Percentiles rank a stretch among this genome's conserved stretches.
Conservation (phyloP, 2,329 filamentous ascomycete species). For the Hypoxylon sp. region DNA sequence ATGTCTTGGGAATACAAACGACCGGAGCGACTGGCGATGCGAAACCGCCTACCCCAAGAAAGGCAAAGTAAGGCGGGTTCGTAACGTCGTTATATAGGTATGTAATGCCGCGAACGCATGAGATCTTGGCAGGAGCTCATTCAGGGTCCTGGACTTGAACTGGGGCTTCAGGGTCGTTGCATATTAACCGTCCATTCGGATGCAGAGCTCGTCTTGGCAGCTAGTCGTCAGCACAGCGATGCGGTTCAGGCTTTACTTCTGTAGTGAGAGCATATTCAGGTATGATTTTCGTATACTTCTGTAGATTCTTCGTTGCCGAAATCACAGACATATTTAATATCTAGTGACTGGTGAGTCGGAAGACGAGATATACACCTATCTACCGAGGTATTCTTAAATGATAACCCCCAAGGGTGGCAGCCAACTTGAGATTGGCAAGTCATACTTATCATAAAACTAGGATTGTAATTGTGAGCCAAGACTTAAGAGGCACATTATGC, state of each 20-base stretch:
- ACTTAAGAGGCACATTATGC: conserved; percentile 17
- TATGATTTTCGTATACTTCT: conserved; percentile 7
- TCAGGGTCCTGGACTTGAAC: conserved; percentile 23
- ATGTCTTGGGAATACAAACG: conserved; percentile 19
- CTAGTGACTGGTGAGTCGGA: conserved; percentile 8
- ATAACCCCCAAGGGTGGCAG: conserved; percentile 6
- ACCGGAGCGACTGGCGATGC: conserved; percentile 8
- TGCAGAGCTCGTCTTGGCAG: conserved; percentile 41
- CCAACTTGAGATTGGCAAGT: conserved; percentile 16
- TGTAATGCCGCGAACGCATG: conserved; percentile 15
- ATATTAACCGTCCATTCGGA: conserved; percentile 47
- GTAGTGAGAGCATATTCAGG: conserved; percentile 20
- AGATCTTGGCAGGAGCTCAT: conserved; percentile 22
- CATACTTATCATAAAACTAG: conserved; percentile 5
- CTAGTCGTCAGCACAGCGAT: conserved; percentile 31
- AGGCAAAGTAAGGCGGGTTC: conserved; percentile 27
- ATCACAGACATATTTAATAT: conserved; percentile 4
- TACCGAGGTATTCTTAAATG: conserved; percentile 7
- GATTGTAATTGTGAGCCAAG: conserved; percentile 10
- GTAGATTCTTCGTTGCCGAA: conserved; percentile 15
- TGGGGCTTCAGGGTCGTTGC: conserved; percentile 40
- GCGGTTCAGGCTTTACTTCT: conserved; percentile 33
- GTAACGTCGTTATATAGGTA: conserved; percentile 27
- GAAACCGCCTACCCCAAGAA: conserved; percentile 14
- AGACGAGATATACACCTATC: conserved; percentile 3